Percentiles rank a stretch among this genome's conserved stretches.
Conservation (phyloP, 345 rosid species). For the Luvunga scandens region DNA sequence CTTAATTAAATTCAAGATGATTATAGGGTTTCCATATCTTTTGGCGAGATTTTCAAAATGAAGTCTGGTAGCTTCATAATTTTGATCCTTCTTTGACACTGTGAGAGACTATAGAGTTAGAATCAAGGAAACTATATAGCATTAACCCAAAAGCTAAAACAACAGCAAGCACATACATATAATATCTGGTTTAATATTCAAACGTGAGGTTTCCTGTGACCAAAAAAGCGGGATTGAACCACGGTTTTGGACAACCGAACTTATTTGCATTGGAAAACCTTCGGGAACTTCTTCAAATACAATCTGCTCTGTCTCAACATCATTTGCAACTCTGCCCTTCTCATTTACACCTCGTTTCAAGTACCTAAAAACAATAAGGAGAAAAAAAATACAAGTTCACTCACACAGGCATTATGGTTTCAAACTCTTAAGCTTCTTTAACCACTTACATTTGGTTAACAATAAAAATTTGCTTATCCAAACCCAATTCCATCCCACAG, state of each 20-base stretch:
- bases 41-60: slow-evolving; percentile 88
- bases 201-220: slow-evolving; percentile 98
- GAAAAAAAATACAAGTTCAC: not conserved
- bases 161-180: slow-evolving; percentile 57
- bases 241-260: slow-evolving; percentile 94
- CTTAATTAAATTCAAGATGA: slow-evolving; percentile 92
- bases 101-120: slow-evolving; percentile 23
- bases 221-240: slow-evolving; percentile 98
- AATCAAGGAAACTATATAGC: slow-evolving; percentile 8
- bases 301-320: slow-evolving; percentile 99
- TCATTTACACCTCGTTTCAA: slow-evolving; percentile 97
- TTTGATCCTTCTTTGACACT: slow-evolving; percentile 90
- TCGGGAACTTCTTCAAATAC: slow-evolving; percentile 74
- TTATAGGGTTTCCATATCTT: slow-evolving; percentile 95
- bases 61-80: slow-evolving; percentile 87
- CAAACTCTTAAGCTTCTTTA: slow-evolving; percentile 4
- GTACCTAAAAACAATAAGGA: slow-evolving; percentile 50
- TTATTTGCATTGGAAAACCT: slow-evolving; percentile 71
- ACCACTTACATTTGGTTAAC: not conserved
- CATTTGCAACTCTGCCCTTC: slow-evolving; percentile 94
- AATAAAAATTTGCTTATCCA: not conserved
- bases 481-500: slow-evolving; percentile 3
- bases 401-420: not conserved
- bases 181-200: slow-evolving; percentile 95
- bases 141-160: slow-evolving; percentile 8